Conservation (phyloP, 352 stramenopile genomes). For the Saprolegnia parasitica region DNA sequence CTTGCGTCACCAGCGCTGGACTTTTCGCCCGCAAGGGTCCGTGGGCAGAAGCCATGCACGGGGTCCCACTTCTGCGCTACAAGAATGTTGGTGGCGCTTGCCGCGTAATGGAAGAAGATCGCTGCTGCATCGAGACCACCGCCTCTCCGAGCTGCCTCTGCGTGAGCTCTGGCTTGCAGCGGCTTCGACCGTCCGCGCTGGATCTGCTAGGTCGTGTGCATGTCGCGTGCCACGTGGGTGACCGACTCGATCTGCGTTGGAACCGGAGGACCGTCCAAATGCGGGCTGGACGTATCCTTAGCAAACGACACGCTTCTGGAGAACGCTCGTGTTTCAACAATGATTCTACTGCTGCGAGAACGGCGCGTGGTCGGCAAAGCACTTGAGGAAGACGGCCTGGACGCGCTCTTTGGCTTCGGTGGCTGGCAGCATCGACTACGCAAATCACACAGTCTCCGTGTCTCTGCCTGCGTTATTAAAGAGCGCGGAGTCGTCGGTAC, state of each 20-base stretch:
- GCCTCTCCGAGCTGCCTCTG: not conserved
- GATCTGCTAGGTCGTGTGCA: not conserved
- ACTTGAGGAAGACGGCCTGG: constrained; percentile 74
- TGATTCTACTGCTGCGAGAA: constrained; percentile 30
- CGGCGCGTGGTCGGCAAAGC: constrained; percentile 65
- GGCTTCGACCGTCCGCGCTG: not conserved
- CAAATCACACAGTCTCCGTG: too few species aligned
- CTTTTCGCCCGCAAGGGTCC: too few species aligned
- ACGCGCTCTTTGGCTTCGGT: constrained; percentile 54
- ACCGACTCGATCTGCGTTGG: not conserved
- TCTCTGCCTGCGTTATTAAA: too few species aligned
- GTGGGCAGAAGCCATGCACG: too few species aligned
- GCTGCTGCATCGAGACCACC: too few species aligned
- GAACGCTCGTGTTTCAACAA: too few species aligned
- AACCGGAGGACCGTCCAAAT: not conserved
- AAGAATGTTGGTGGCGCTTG: too few species aligned
- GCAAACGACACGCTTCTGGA: not conserved
- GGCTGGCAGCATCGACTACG: constrained; percentile 69
- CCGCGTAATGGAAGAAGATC: too few species aligned
- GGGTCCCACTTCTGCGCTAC: too few species aligned
- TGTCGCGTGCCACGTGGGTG: not conserved
- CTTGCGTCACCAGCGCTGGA: too few species aligned
- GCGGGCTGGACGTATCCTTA: not conserved
- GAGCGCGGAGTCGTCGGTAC: too few species aligned
- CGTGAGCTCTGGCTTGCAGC: not conserved